Base-by-base conservation (phyloP, 1,284 basidiomycete species). In the Trametes polyzona region DNA sequence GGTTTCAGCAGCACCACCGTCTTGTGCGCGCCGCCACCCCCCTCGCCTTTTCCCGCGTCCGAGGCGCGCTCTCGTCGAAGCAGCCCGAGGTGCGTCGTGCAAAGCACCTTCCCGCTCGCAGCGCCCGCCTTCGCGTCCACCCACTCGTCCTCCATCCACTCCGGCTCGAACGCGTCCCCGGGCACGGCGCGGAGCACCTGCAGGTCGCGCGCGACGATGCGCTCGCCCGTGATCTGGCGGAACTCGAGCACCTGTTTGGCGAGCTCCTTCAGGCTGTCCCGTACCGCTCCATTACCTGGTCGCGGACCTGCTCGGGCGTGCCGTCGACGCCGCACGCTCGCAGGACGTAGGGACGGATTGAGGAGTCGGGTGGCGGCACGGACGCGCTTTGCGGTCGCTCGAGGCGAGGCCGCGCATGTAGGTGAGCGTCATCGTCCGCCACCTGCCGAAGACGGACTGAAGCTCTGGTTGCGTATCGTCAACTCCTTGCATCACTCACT, bases 391-490 rank as follows among this genome's bases (percentile, higher is more conserved):
- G 70, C 8, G 69, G 69, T 24, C 21, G 19, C 29, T 41, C 43
- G 16, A 24, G 2, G 44, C 10, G 17, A 59, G 5, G 2, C 73
- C 69, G 56, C 75, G 76, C 23, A 77, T 70, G 55, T 82, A 76
- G 46, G 71, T 71, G 58, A 81, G 76, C 35, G 82, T 81, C 55
- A 85, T 57, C 26, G 82, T 75, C 49, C 83, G 76, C 83, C 83
- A 84, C 33, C 78, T 74, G 42, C 81, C 82, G 17, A 79, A 76
- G 21, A 83, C 74, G 0, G 78, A 72, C 66, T 82, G 82, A 37
- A 76, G 73, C 65, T 80, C 83, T 84, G 54, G 14, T 21, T 35
- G 0, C 17, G 19, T 11, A 3, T 21, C 4, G 11, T 8, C 11
- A 8, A n/a, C n/a, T 41, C 27, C 32, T 26, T 16, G 14, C 21